phyloP scores from a whole-genome alignment of 768 basidiomycete species.

The Rhodotorula babjevae region DNA sequence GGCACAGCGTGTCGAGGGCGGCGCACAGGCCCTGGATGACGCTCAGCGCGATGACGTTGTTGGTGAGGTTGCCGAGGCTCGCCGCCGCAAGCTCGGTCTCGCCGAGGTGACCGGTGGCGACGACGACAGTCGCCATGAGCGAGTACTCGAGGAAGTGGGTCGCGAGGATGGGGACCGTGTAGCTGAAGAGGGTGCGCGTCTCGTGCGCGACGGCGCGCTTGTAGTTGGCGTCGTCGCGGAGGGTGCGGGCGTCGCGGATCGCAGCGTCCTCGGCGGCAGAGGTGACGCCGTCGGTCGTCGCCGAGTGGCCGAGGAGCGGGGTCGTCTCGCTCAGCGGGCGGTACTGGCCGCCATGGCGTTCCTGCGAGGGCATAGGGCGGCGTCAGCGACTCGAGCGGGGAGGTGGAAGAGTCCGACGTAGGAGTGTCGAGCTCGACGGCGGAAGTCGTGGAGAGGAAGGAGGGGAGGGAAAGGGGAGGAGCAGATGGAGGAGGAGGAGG shows the following conservation, averaged over 20 bases:
- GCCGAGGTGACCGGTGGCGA: slow-evolving; percentile 85
- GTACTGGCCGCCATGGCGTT: background rate
- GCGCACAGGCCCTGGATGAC: slow-evolving; percentile 40
- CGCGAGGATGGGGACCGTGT: slow-evolving; percentile 38
- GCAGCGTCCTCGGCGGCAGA: slow-evolving; percentile 17
- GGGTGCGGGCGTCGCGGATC: background rate
- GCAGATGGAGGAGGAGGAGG: background rate
- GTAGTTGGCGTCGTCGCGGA: slow-evolving; percentile 3
- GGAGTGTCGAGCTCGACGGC: background rate
- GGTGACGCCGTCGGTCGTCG: background rate
- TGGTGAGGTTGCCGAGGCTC: slow-evolving; percentile 68
- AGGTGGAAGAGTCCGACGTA: background rate
- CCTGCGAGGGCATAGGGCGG: background rate
- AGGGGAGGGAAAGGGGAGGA: too few species aligned
- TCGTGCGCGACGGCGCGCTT: slow-evolving; percentile 6
- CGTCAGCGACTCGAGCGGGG: too few species aligned
- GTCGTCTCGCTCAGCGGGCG: background rate
- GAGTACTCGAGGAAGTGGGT: slow-evolving; percentile 68
- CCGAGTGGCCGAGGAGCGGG: background rate
- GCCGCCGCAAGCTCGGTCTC: slow-evolving; percentile 83
- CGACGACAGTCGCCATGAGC: slow-evolving; percentile 72
- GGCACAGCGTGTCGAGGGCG: slow-evolving; percentile 79
- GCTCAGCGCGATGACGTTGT: slow-evolving; percentile 49
- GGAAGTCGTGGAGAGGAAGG: too few species aligned
- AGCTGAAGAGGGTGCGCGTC: slow-evolving; percentile 14